Evolutionary conservation across 257 asterid species (phyloP), one percentile per base, ranked within the genome.

Genomic region (Paulownia fortunei): DNA sequence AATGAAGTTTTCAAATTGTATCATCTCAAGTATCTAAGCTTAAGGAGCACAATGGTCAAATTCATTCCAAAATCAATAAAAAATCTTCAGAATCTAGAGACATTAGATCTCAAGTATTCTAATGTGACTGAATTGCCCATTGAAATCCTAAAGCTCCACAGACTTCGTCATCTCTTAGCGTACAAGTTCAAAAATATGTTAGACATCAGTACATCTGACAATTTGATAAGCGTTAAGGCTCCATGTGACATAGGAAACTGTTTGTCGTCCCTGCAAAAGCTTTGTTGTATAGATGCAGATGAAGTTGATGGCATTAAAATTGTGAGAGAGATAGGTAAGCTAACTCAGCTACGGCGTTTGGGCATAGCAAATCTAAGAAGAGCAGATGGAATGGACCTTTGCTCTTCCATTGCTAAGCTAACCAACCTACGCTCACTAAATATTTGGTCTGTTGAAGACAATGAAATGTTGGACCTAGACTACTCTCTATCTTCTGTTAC

Each of bases 311-410:
- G 46, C 27, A 21, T 21, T 11, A 44, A 60, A 10, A 67, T 39
- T 24, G 76, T 84, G 70, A 42, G 54, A 72, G 82, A 80, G 67
- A 65, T 80, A 26, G 81, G 89, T 7, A 76, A 73, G 41, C 82
- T 82, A 5, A 73, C 80, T 8, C 63, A 73, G 26, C 54, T 85
- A 15, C 74, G 73, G 60, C 19, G 23, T 19, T 60, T 85, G 12
- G 44, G 69, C 21, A 55, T 85, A 6, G 51, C 72, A 6, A 82
- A 77, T 19, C 8, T 86, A 2, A 80, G 74, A 78, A 80, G 76
- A 19, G 79, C 65, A 75, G 85, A 86, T 54, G 84, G 86, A 16
- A 64, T 4, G 70, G 85, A 78, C 0, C 76, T 86, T 8, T 86
- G 84, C 37, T 54, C 61, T 23, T 83, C 89, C 39, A 70, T 86